A percentile compares a stretch with the other conserved stretches of the same genome.
phyloP scores from a whole-genome alignment of 495 filamentous ascomycete genomes.

The Talaromyces nanjingensis region DNA sequence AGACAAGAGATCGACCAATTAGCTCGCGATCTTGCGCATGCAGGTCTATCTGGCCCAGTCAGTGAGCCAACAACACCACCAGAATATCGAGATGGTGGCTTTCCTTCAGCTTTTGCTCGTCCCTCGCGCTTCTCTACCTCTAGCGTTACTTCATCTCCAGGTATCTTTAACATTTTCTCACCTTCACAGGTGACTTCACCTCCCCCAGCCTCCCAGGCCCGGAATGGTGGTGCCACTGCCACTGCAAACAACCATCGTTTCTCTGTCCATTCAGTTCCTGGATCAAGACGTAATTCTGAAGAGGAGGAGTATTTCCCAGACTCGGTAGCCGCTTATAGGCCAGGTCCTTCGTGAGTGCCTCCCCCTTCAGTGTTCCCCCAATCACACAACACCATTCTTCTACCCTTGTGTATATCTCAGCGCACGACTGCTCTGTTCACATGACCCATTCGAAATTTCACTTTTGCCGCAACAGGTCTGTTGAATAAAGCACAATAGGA shows the following conservation, averaged over 20 bases:
- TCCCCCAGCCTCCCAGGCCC: slow-evolving; percentile 38
- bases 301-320: slow-evolving; percentile 37
- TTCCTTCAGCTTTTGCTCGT: slow-evolving; percentile 66
- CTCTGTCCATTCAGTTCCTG: slow-evolving; percentile 74
- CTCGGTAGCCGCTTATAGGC: slow-evolving; percentile 26
- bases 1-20: slow-evolving; percentile 77
- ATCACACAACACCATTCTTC: not conserved
- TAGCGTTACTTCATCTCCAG: slow-evolving; percentile 72
- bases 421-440: not conserved
- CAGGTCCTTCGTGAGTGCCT: slow-evolving; percentile 33
- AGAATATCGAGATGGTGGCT: slow-evolving; percentile 72
- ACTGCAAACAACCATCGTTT: slow-evolving; percentile 36
- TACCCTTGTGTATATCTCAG: not conserved
- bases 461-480: slow-evolving; percentile 10
- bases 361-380: slow-evolving; percentile 5
- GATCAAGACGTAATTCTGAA: slow-evolving; percentile 63
- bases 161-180: slow-evolving; percentile 64
- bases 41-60: slow-evolving; percentile 60
- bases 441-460: not conserved
- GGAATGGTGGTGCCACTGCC: slow-evolving; percentile 28
- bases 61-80: slow-evolving; percentile 97
- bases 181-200: slow-evolving; percentile 66
- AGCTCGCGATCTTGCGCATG: slow-evolving; percentile 63
- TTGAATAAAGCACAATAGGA: slow-evolving; percentile 11
- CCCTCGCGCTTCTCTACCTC: slow-evolving; percentile 79